Conservation (phyloP, 345 rosid genomes). For the Acer negundo region DNA sequence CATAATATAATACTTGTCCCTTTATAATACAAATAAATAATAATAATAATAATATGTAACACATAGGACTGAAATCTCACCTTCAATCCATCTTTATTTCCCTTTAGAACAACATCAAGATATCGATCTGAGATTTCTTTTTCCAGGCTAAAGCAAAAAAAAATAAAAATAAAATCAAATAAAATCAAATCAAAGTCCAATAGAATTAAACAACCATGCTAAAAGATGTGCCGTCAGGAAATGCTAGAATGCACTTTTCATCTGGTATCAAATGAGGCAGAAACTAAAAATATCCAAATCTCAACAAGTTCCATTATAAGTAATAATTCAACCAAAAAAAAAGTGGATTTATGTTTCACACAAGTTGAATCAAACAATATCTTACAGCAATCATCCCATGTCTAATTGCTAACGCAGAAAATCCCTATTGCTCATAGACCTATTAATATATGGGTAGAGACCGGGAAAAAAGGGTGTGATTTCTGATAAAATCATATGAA, state of each 20-base stretch:
- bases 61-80: slow-evolving; percentile 31
- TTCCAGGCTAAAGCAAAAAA: slow-evolving; percentile 68
- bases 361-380: neutral
- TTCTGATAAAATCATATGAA: neutral
- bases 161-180: no score
- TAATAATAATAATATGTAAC: neutral
- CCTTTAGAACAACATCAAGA: slow-evolving; percentile 87
- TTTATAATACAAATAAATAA: neutral
- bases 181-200: neutral
- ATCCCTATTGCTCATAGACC: neutral
- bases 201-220: neutral
- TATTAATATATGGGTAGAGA: neutral
- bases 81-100: slow-evolving; percentile 97
- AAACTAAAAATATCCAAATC: neutral
- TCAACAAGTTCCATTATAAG: neutral
- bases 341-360: neutral
- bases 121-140: slow-evolving; percentile 91
- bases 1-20: neutral
- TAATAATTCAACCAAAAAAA: neutral
- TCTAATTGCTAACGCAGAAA: neutral
- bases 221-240: slow-evolving; percentile 9
- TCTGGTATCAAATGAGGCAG: neutral
- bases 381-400: neutral
- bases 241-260: neutral
- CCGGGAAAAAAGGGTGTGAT: neutral